Base-by-base conservation (phyloP, 768 basidiomycete species). In the Royoungia palumana region DNA sequence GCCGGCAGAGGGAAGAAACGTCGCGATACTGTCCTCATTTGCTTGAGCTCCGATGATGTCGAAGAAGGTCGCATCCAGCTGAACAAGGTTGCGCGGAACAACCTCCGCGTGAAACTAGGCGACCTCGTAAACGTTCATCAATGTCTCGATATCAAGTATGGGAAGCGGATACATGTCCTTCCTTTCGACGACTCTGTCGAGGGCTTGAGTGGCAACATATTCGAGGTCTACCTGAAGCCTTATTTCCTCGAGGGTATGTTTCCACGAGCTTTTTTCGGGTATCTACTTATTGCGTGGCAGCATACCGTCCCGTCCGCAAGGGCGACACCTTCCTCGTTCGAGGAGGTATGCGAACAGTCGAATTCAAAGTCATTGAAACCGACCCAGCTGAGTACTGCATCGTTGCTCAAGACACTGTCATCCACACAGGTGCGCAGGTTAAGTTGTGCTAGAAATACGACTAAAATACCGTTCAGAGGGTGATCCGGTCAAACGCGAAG, bases 51-150 rank as follows among this genome's bases (percentile, higher is more conserved):
- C 35, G 96, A 98, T 62, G 92, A 95, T 53, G 91, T 98, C 53
- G 96, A 97, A 60, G 96, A 98, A 71, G 95, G 96, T 49, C 90
- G 91, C 67, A 94, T 99, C 55, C 94, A 96, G 62, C 75, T 99
- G 73, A 99, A 99, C 85, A 98, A 98, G 72, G 96, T 99, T 30
- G 96, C 96, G n/a, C 91, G 96, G 49, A 95, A 97, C 75, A 98
- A 99, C 73, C 73, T 98, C 40, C 90, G 95, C 47, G 92, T 98
- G 59, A 98, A 97, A 75, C 85, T 98, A 36, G 95, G 90, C 36
- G 96, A 99, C 70, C 79, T 98, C 47, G 93, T 93, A 66, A 90
- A 89, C 53, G 94, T 99, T 1, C 94, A 98, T 69, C 83, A 91
- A 61, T 97, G 94, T 67, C 81, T 87, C 51, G 95, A 98, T 63